Evolutionary conservation across 176 grass and related monocot species (phyloP), one percentile per base, ranked within the genome.

Genomic region (Microstegium vimineum): DNA sequence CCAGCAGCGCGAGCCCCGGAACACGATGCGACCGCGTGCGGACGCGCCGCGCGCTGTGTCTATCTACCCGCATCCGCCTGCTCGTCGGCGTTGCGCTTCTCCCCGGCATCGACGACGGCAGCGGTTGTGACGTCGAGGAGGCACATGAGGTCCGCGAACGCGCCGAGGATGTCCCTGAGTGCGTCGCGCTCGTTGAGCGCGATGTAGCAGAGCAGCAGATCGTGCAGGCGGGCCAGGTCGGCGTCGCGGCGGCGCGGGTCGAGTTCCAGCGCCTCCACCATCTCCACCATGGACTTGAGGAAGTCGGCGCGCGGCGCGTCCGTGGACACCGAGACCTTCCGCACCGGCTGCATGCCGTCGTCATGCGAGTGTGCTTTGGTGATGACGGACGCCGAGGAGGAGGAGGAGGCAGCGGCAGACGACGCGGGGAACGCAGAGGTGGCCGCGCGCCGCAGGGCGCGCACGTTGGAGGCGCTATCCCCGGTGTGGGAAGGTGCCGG

Each of bases 151-250:
- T 97, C 94, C 62, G 82, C 69, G 85, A 94, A 98, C 4, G 95
- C 90, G 77, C 67, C 86, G 64, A 98, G 51, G 76, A 98, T 94
- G 81, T 94, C 86, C 51, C 84, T 82, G 73, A 94, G 90, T 17
- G 86, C 79, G 41, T 88, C 70, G 82, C 80, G 82, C 35, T 88
- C 79, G 86, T 98, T 98, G 82, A 98, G 78, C 26, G 90, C 86
- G 74, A 94, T 87, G 84, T 98, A 98, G 71, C 86, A 91, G 36
- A 98, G 82, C 11, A 98, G 84, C 32, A 98, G 95, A 61, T 94
- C 90, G 25, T 94, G 86, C 38, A 98, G 86, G 67, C 79, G 66
- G 2, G 86, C 81, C 49, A 83, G 72, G 91, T 94, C 88, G 37
- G 74, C 73, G 80, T 72, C 76, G 42, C 73, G 61, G 51, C 68